Percentiles rank a stretch among this genome's conserved stretches.
Conservation (phyloP, 73 alveolate species). For the Uronychia setigera region DNA sequence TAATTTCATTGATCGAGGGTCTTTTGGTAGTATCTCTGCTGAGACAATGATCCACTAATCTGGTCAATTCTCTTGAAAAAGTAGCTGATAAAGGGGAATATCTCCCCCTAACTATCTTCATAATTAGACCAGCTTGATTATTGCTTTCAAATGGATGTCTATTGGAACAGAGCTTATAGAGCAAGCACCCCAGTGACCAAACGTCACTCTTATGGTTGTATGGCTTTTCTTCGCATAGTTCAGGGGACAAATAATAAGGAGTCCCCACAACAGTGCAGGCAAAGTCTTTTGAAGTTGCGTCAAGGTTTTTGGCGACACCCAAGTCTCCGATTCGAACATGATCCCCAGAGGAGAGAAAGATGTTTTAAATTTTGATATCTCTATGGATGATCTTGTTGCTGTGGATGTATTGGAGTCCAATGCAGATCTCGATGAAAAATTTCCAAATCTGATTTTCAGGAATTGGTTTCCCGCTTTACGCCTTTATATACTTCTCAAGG, state of each 20-base stretch:
- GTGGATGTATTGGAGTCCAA: constrained; percentile 85
- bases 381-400: constrained; percentile 85
- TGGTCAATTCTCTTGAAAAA: constrained; percentile 78
- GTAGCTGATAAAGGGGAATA: constrained; percentile 88
- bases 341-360: constrained; percentile 71
- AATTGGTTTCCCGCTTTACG: constrained; percentile 60
- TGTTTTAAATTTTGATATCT: constrained; percentile 84
- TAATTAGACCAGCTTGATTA: constrained; percentile 95
- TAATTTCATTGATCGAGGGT: constrained; percentile 89
- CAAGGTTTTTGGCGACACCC: constrained; percentile 74
- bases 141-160: constrained; percentile 97
- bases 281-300: constrained; percentile 57
- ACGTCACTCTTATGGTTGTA: constrained; percentile 60
- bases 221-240: constrained; percentile 50
- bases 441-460: constrained; percentile 81
- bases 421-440: constrained; percentile 68
- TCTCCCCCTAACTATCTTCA: constrained; percentile 94
- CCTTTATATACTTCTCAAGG: constrained; percentile 59
- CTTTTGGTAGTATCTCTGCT: constrained; percentile 88
- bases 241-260: constrained; percentile 72
- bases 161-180: constrained; percentile 97
- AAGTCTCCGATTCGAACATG: constrained; percentile 87
- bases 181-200: constrained; percentile 68
- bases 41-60: constrained; percentile 85
- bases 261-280: constrained; percentile 68